Evolutionary conservation across 2,329 filamentous ascomycete genomes (phyloP), one percentile per base, ranked within the genome.

Genomic region (Aspergillus transmontanensis): DNA sequence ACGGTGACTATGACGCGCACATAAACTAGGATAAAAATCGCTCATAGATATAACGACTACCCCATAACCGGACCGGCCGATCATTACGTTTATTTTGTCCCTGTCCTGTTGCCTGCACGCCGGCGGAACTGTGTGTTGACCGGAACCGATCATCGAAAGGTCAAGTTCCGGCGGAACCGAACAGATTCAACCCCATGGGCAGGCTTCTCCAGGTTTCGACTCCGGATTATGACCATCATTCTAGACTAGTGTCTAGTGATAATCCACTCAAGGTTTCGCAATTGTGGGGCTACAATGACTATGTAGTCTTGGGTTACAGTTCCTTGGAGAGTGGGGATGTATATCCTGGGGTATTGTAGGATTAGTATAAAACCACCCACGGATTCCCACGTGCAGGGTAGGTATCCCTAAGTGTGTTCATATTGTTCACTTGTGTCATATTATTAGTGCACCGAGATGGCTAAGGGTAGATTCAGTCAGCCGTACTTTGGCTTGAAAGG

Each of bases 401-500:
- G 26, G 12, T 16, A 30, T 10, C 19, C 5, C 2, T 30, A 19
- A 16, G 12, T 50, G 23, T 50, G 26, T 19, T 4, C 3, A 6
- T 11, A 50, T 28, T 6, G 5, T 50, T 28, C 7, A 28, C 5
- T 36, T 21, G 5, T 6, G 5, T n/a, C 32, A 19, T 54, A 36
- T 23, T 3, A 7, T 23, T 34, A 23, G 16, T 21, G 51, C 32
- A 1, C 32, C 0, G 32, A 39, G 19, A 55, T 55, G 51, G 32
- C 32, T 39, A 23, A 23, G 6, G n/a, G 51, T 23, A 26, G 30
- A 39, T 26, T 26, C 32, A 55, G 21, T 55, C n/a, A 55, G 51
- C 51, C 51, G 11, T 55, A 55, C 34, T 55, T 55, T 39, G 51
- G 51, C 51, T 55, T 55, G 32, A 55, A 55, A 12, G 51, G 51